Evolutionary conservation across 306 rosid species (phyloP).

Genomic region (Glycine tomentella): DNA sequence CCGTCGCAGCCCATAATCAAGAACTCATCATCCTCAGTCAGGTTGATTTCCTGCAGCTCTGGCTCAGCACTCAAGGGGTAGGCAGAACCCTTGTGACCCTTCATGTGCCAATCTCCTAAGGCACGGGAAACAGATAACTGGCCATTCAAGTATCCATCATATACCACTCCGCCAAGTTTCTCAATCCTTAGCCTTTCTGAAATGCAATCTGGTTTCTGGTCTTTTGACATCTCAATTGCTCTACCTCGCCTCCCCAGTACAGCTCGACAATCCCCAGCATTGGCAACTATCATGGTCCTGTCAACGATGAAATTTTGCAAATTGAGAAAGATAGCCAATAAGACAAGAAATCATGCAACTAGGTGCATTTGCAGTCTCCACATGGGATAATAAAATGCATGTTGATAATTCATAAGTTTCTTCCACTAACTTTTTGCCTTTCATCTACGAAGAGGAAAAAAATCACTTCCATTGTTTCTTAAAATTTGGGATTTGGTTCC

Average conservation of each 20-base stretch:
- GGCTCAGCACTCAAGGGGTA: conserved; percentile 86
- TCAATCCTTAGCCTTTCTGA: conserved; percentile 80
- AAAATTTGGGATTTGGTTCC: not conserved
- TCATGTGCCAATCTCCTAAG: conserved; percentile 96
- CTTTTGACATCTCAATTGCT: conserved; percentile 82
- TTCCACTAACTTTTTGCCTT: not conserved
- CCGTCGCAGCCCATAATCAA: conserved; percentile 91
- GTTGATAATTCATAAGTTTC: not conserved
- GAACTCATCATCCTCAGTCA: conserved; percentile 81
- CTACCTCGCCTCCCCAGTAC: conserved; percentile 85
- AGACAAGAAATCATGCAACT: conserved; percentile 1
- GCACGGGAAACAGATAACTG: conserved; percentile 87
- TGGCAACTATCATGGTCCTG: conserved; percentile 78
- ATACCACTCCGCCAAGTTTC: conserved; percentile 85
- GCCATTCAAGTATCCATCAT: conserved; percentile 86
- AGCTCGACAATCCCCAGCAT: conserved; percentile 86
- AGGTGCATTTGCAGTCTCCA: conserved; percentile 9
- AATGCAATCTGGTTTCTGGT: conserved; percentile 77
- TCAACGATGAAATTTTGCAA: conserved; percentile 25
- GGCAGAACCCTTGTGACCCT: conserved; percentile 79
- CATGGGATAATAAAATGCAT: not conserved
- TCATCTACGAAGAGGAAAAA: not conserved
- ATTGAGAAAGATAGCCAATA: not conserved
- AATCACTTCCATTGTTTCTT: conserved; percentile 2
- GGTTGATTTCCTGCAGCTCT: conserved; percentile 68